These are phyloP conservation scores for Metahyphopichia silvanorum DNA, from an alignment of 805 yeast species.

Conservation along the genomic window DNA sequence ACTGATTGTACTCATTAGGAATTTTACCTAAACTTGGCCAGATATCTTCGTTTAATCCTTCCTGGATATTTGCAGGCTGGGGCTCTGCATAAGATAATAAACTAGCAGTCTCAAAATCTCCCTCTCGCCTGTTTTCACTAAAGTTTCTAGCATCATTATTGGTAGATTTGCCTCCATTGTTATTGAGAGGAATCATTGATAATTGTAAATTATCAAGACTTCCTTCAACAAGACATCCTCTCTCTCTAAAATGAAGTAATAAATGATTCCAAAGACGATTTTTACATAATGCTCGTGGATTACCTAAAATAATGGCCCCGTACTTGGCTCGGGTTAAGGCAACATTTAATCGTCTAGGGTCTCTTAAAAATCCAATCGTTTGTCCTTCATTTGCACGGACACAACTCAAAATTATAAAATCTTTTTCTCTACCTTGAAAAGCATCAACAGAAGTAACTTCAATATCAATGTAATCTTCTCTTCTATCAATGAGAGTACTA, in stretches of 20 bases:
- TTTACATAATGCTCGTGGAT: constrained; percentile 71
- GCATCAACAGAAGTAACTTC: constrained; percentile 68
- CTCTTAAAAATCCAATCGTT: constrained; percentile 40
- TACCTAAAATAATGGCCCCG: constrained; percentile 63
- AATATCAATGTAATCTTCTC: constrained; percentile 62
- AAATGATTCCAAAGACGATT: constrained; percentile 78
- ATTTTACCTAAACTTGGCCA: constrained; percentile 28
- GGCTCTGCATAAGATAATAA: constrained; percentile 19
- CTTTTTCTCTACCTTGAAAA: constrained; percentile 44
- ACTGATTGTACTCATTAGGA: constrained; percentile 7
- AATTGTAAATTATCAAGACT: constrained; percentile 74
- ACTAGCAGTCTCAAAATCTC: constrained; percentile 27
- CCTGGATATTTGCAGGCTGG: constrained; percentile 1
- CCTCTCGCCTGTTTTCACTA: background rate
- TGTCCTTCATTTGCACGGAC: constrained; percentile 42
- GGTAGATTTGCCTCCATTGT: constrained; percentile 13
- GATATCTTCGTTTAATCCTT: constrained; percentile 5
- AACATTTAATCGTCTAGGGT: constrained; percentile 43
- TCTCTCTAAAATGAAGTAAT: constrained; percentile 73
- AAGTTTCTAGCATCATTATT: background rate
- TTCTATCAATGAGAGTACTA: constrained; percentile 54
- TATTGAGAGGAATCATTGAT: constrained; percentile 54
- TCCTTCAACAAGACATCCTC: constrained; percentile 89
- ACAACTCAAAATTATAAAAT: constrained; percentile 40
- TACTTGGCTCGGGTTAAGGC: constrained; percentile 43